phyloP scores from a whole-genome alignment of 1,139 yeast genomes.

The Hemisphaericaspora subhashii region DNA sequence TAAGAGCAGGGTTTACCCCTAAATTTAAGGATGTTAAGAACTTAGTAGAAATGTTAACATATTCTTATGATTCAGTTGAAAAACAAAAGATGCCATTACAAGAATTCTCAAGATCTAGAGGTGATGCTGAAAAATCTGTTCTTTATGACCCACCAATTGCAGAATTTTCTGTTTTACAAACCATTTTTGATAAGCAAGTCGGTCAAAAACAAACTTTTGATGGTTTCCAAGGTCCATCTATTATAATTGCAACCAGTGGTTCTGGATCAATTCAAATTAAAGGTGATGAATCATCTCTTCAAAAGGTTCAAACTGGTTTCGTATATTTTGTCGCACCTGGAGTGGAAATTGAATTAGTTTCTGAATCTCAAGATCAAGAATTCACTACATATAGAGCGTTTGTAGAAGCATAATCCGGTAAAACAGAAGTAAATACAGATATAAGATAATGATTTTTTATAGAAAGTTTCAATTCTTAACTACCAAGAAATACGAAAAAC shows the following conservation, averaged over 20 bases:
- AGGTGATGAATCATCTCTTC: conserved; percentile 32
- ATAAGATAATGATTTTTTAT: too few species aligned
- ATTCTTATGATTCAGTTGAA: conserved; percentile 82
- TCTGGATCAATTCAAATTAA: conserved; percentile 55
- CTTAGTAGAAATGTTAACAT: conserved; percentile 88
- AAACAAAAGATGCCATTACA: conserved; percentile 86
- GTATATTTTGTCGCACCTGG: conserved; percentile 86
- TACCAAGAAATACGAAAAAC: not conserved
- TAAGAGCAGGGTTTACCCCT: conserved; percentile 97
- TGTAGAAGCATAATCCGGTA: conserved; percentile 56
- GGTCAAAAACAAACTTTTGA: conserved; percentile 51
- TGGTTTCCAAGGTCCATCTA: conserved; percentile 82
- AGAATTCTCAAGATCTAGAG: conserved; percentile 61
- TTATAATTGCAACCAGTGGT: conserved; percentile 82
- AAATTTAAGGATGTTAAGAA: conserved; percentile 93
- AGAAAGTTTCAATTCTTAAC: too few species aligned
- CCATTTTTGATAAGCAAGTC: conserved; percentile 47
- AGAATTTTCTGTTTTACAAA: conserved; percentile 89
- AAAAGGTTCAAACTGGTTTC: conserved; percentile 56
- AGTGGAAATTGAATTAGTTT: conserved; percentile 58
- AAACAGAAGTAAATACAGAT: not conserved
- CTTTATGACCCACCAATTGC: conserved; percentile 95
- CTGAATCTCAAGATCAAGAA: conserved; percentile 43
- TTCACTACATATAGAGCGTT: conserved; percentile 87
- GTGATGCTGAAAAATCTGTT: conserved; percentile 60